Percentiles rank a stretch among this genome's conserved stretches.
These are phyloP conservation scores for Voacanga thouarsii DNA, from an alignment of 257 asterid species.

Conservation along the genomic window DNA sequence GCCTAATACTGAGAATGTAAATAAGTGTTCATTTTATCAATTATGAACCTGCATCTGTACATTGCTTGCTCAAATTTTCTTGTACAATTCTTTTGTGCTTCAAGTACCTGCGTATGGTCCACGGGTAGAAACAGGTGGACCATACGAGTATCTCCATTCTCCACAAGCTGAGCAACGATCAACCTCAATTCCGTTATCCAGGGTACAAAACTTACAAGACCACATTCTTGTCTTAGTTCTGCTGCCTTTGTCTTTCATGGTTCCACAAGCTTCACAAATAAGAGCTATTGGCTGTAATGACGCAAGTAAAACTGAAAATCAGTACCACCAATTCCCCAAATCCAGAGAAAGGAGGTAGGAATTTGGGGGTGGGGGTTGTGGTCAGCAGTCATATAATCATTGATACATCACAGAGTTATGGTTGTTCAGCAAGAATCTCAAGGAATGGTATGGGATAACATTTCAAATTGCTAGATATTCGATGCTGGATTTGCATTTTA, in stretches of 20 bases:
- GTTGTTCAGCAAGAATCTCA: not conserved
- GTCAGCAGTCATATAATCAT: not conserved
- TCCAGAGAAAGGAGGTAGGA: not conserved
- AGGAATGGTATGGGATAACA: not conserved
- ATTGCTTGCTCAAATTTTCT: not conserved
- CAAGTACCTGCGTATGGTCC: constrained; percentile 50
- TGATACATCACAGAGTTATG: constrained; percentile 1
- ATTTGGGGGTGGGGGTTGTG: too few species aligned
- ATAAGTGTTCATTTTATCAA: not conserved
- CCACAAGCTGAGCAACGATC: constrained; percentile 79
- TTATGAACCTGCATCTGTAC: not conserved
- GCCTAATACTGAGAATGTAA: not conserved
- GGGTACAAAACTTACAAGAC: constrained; percentile 84
- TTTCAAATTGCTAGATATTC: not conserved
- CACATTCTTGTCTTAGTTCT: constrained; percentile 41
- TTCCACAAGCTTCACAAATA: constrained; percentile 64
- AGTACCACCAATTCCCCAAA: not conserved
- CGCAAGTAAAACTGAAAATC: not conserved
- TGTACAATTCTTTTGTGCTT: constrained; percentile 7
- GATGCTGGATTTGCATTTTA: not conserved
- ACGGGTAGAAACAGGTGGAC: constrained; percentile 48
- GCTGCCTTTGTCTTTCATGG: constrained; percentile 32
- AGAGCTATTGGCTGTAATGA: constrained; percentile 50
- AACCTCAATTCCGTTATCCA: constrained; percentile 45
- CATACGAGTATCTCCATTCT: constrained; percentile 86